These are phyloP conservation scores for Volvox carteri DNA, from an alignment of 163 green algal genomes.

Conservation along the genomic window DNA sequence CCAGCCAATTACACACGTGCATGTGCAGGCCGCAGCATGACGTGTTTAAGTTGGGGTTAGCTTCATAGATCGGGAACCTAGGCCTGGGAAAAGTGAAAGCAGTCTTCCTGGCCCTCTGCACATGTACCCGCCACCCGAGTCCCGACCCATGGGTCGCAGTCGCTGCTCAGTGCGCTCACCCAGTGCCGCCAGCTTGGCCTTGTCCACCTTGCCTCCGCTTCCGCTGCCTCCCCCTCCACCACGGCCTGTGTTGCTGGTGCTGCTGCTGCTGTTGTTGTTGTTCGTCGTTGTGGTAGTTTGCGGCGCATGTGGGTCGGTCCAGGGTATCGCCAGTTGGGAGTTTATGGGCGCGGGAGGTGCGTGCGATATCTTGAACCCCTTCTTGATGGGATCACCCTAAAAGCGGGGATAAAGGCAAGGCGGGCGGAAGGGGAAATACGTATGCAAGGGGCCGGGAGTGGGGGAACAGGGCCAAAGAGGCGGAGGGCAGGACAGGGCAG, in stretches of 20 bases:
- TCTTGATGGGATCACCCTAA: conserved; percentile 66
- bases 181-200: conserved; percentile 32
- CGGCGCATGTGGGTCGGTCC: conserved; percentile 38
- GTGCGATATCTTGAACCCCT: conserved; percentile 67
- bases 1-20: too few species aligned
- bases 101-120: too few species aligned
- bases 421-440: background rate
- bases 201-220: conserved; percentile 24
- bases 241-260: background rate
- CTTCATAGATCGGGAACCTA: too few species aligned
- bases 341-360: conserved; percentile 61
- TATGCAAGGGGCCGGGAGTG: background rate
- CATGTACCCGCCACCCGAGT: too few species aligned
- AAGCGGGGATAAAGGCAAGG: background rate
- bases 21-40: too few species aligned
- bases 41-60: too few species aligned
- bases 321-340: conserved; percentile 54
- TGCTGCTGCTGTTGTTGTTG: too few species aligned
- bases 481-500: too few species aligned
- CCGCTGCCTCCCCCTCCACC: background rate
- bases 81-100: too few species aligned
- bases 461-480: background rate
- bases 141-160: too few species aligned
- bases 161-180: too few species aligned
- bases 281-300: too few species aligned